A percentile compares a stretch with the other conserved stretches of the same genome.
These are phyloP conservation scores for Daldinia eschscholtzii DNA, from an alignment of 2,329 filamentous ascomycete genomes.

Conservation along the genomic window DNA sequence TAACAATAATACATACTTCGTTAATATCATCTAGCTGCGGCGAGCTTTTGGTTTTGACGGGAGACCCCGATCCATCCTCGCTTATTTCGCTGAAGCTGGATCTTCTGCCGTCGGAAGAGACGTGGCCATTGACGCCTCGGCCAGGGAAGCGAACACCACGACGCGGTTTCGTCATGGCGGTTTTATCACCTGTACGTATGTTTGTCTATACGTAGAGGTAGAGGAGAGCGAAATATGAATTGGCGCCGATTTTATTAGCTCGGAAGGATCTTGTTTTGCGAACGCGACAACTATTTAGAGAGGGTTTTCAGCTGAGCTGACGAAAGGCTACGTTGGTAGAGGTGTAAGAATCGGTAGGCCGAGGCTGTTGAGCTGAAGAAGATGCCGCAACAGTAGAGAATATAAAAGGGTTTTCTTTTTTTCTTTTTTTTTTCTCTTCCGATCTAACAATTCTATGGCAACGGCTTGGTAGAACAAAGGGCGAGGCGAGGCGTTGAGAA, in stretches of 20 bases:
- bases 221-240: background rate
- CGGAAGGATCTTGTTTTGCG: conserved; percentile 1
- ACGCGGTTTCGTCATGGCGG: conserved; percentile 54
- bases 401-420: background rate
- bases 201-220: conserved; percentile 4
- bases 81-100: conserved; percentile 79
- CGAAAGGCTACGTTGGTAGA: background rate
- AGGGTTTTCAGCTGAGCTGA: conserved; percentile 6
- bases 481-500: conserved; percentile 19
- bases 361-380: background rate
- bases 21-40: conserved; percentile 55
- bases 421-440: background rate
- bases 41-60: conserved; percentile 49
- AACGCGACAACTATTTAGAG: conserved; percentile 14
- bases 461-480: conserved; percentile 4
- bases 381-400: background rate
- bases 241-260: background rate
- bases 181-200: conserved; percentile 1
- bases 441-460: background rate
- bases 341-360: background rate
- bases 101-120: conserved; percentile 67
- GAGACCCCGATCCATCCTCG: conserved; percentile 65
- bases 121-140: conserved; percentile 62
- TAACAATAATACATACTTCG: conserved; percentile 50
- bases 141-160: conserved; percentile 69